phyloP scores from a whole-genome alignment of 345 rosid genomes.

The Dipteronia dyeriana region DNA sequence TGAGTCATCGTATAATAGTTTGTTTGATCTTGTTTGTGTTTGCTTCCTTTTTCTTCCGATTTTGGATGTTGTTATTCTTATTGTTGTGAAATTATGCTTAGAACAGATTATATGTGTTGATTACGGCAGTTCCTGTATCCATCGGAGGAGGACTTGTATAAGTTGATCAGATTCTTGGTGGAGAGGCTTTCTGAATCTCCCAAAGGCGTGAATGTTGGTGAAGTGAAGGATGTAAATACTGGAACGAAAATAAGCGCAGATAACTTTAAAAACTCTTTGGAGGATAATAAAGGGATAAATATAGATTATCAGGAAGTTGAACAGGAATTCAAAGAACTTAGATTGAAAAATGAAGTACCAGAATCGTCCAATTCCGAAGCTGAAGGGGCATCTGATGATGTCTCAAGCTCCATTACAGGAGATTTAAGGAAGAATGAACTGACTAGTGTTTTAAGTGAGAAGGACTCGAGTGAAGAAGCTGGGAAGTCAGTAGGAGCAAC shows the following conservation, averaged over 20 bases:
- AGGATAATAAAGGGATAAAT: slow-evolving; percentile 39
- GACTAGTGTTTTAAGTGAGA: not conserved
- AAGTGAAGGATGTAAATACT: slow-evolving; percentile 27
- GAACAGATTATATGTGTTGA: slow-evolving; percentile 65
- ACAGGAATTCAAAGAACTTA: slow-evolving; percentile 46
- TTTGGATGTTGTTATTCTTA: slow-evolving; percentile 40
- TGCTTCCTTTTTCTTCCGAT: slow-evolving; percentile 11
- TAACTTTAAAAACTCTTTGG: slow-evolving; percentile 12
- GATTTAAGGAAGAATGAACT: slow-evolving; percentile 16
- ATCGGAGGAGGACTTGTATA: slow-evolving; percentile 63
- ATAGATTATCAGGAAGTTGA: slow-evolving; percentile 44
- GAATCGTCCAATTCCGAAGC: slow-evolving; percentile 26
- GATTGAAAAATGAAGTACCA: slow-evolving; percentile 33
- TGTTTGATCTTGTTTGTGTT: not conserved
- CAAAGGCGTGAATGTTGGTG: slow-evolving; percentile 30
- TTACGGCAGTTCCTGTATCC: slow-evolving; percentile 88
- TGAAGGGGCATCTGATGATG: slow-evolving; percentile 18
- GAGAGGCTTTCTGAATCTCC: slow-evolving; percentile 59
- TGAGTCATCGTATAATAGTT: not conserved
- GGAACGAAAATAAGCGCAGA: slow-evolving; percentile 26
- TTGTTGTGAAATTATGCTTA: slow-evolving; percentile 55
- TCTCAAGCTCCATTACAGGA: slow-evolving; percentile 19
- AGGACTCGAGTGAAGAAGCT: slow-evolving; percentile 19
- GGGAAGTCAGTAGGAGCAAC: slow-evolving; percentile 17
- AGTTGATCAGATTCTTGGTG: slow-evolving; percentile 67